Percentiles rank a stretch among this genome's conserved stretches.
These are phyloP conservation scores for Hypsizygus marmoreus DNA, from an alignment of 768 basidiomycete genomes.

Conservation along the genomic window DNA sequence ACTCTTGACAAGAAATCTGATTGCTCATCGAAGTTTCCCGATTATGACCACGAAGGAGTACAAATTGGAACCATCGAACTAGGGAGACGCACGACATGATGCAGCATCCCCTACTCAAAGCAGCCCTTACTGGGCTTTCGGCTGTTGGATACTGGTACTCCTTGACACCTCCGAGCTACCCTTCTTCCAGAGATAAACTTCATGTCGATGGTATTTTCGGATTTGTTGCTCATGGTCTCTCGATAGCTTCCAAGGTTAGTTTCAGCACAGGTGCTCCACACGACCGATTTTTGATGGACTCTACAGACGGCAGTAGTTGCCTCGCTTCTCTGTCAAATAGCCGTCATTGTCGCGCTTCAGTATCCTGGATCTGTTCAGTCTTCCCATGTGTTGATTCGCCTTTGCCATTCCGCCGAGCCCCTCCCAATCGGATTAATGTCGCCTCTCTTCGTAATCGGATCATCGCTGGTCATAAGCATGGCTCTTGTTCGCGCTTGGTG, in stretches of 20 bases:
- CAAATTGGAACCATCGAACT: no score
- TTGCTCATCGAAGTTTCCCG: no score
- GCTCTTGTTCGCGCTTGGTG: slow-evolving; percentile 3
- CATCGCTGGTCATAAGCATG: not conserved
- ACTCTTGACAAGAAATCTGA: no score
- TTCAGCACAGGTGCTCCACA: no score
- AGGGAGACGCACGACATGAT: not conserved
- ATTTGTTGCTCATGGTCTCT: slow-evolving; percentile 1
- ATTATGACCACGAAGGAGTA: no score
- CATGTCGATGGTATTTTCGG: slow-evolving; percentile 5
- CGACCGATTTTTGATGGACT: no score
- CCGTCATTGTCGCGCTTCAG: not conserved
- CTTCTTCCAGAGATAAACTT: slow-evolving; percentile 3
- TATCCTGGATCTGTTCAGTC: not conserved
- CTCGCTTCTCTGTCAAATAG: not conserved
- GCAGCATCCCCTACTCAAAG: not conserved
- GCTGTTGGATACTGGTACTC: slow-evolving; percentile 6
- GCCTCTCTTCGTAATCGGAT: not conserved
- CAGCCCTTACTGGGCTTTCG: not conserved
- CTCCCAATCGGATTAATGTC: not conserved
- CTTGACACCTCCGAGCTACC: slow-evolving; percentile 1
- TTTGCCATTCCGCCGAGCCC: not conserved
- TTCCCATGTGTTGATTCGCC: not conserved
- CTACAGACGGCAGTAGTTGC: no score
- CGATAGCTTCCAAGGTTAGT: slow-evolving; percentile 1